These are phyloP conservation scores for Lablab purpureus DNA, from an alignment of 306 rosid genomes.

Conservation along the genomic window DNA sequence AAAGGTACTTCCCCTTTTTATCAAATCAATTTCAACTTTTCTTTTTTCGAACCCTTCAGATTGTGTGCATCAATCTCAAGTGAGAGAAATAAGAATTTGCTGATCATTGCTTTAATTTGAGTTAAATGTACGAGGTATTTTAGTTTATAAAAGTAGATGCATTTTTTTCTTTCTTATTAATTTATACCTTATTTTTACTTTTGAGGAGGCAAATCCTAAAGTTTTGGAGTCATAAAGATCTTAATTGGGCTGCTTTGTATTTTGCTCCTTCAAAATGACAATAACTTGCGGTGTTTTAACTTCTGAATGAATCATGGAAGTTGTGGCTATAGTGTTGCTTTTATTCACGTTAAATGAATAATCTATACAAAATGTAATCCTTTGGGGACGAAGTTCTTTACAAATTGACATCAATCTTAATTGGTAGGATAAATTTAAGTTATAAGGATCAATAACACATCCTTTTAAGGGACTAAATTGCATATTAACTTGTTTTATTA, in stretches of 20 bases:
- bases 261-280: not conserved
- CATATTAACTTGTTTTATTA: too few species aligned
- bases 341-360: too few species aligned
- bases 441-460: not conserved
- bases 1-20: slow-evolving; percentile 65
- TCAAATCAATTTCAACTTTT: slow-evolving; percentile 37
- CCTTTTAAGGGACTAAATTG: not conserved
- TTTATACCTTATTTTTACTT: not conserved
- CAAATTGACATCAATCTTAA: not conserved
- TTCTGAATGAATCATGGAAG: not conserved
- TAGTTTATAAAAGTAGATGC: not conserved
- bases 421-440: not conserved
- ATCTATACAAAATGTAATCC: too few species aligned
- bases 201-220: not conserved
- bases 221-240: slow-evolving; percentile 13
- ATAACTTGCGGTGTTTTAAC: not conserved
- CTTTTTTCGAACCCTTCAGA: not conserved
- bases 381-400: too few species aligned
- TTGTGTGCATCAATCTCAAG: not conserved
- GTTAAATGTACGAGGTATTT: not conserved
- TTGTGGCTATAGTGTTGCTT: too few species aligned
- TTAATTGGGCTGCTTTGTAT: not conserved
- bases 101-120: not conserved
- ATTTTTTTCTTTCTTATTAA: not conserved
- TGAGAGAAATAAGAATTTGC: not conserved